Conservation (phyloP, 2,329 filamentous ascomycete genomes). For the Fusarium austroafricanum region DNA sequence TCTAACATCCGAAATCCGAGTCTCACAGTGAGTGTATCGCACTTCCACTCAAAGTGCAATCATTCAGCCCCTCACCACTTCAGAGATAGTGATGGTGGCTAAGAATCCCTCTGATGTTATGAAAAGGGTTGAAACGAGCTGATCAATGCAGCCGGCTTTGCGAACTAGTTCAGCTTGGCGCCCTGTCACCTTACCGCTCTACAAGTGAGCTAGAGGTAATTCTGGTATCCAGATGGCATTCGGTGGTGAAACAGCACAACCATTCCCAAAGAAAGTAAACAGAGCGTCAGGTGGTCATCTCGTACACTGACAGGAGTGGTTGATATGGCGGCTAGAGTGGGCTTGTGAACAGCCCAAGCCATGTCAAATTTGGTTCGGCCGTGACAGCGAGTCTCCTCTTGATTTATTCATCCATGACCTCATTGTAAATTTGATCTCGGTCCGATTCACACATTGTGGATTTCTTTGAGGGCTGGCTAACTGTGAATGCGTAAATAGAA, state of each 20-base stretch:
- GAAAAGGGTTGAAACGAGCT: constrained; percentile 26
- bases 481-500: not conserved
- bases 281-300: constrained; percentile 29
- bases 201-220: not conserved
- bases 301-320: not conserved
- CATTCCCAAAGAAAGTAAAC: not conserved
- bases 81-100: not conserved
- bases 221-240: too few relatives aligned
- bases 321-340: not conserved
- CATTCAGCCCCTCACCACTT: constrained; percentile 7
- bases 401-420: constrained; percentile 1
- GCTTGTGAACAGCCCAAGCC: not conserved
- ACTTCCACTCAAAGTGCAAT: constrained; percentile 2
- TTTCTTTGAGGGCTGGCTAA: not conserved
- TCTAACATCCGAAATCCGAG: not conserved
- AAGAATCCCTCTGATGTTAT: not conserved
- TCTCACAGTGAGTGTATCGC: constrained; percentile 11
- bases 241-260: not conserved
- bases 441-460: not conserved
- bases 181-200: not conserved
- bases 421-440: not conserved
- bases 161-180: constrained; percentile 11
- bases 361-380: not conserved
- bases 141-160: constrained; percentile 5
- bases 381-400: not conserved